Evolutionary conservation across 2,329 filamentous ascomycete species (phyloP), one percentile per base, ranked within the genome.

Genomic region (Clarireedia paspali): DNA sequence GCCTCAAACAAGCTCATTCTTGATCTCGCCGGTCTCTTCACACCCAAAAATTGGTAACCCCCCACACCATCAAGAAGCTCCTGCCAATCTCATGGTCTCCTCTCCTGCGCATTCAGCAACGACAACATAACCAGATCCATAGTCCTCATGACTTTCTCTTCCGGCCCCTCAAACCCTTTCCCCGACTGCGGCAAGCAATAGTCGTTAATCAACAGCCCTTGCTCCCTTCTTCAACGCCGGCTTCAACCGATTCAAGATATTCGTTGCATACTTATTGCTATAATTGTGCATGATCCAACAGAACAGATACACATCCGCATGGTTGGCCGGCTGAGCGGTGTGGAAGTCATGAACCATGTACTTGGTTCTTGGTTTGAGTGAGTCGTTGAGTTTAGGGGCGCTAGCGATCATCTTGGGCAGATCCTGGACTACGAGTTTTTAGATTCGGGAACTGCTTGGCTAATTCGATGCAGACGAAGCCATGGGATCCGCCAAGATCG

Each of bases 231-330:
- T 79, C 51, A 84, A 68, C 36, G 80, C 75, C 1, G 80, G 79
- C 2, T 81, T 68, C 7, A 84, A 70, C 20, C 74, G 75, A 58
- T 72, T 72, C 39, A 79, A 68, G 40, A 83, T 77, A 46, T 72
- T 71, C 46, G 76, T 63, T 4, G 75, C 74, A 54, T 80, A 77
- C 2, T 74, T 73, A 14, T 80, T 80, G 0, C 80, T 77, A 70
- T 81, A 82, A 69, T 85, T 82, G 65, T 85, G 81, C 6, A 85
- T 68, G 59, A 85, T 82, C 74, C 77, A 78, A 48, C 80, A 77
- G 67, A 83, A 77, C 62, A 79, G 74, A 69, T 83, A 85, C 17
- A 83, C 72, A 62, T 83, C 80, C 0, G 79, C 82, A 3, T 66
- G 74, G 48, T 75, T 70, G 14, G 79, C 71, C 0, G 76, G 73